Evolutionary conservation across 2,329 filamentous ascomycete genomes (phyloP).

Genomic region (Sclerotinia nivalis): DNA sequence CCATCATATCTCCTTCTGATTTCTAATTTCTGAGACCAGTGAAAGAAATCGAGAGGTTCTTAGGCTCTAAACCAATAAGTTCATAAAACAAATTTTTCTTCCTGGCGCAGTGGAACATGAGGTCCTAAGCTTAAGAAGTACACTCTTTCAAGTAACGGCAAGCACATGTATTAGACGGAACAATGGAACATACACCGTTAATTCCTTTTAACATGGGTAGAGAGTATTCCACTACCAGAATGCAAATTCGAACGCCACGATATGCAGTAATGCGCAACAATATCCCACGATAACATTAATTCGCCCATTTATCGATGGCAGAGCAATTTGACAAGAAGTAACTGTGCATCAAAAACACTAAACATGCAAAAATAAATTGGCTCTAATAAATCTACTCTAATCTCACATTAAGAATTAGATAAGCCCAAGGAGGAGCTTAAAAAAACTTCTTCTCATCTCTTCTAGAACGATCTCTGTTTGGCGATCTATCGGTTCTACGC

Average conservation of each 20-base stretch:
- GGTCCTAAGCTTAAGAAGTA: background rate
- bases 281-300: background rate
- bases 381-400: background rate
- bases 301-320: background rate
- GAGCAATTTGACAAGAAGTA: background rate
- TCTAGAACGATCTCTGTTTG: background rate
- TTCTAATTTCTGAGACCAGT: background rate
- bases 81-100: background rate
- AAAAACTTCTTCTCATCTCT: background rate
- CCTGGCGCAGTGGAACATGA: background rate
- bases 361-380: too few species aligned
- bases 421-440: too few species aligned
- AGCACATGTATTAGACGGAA: background rate
- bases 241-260: background rate
- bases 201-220: background rate
- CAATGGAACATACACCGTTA: background rate
- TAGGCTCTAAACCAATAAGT: background rate
- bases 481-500: background rate
- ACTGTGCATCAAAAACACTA: too few species aligned
- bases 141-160: background rate
- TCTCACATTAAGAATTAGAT: background rate
- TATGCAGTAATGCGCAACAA: background rate
- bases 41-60: background rate
- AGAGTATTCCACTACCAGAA: background rate
- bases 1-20: background rate